Evolutionary conservation across 2,329 filamentous ascomycete genomes (phyloP).

Genomic region (Clonostachys rosea): DNA sequence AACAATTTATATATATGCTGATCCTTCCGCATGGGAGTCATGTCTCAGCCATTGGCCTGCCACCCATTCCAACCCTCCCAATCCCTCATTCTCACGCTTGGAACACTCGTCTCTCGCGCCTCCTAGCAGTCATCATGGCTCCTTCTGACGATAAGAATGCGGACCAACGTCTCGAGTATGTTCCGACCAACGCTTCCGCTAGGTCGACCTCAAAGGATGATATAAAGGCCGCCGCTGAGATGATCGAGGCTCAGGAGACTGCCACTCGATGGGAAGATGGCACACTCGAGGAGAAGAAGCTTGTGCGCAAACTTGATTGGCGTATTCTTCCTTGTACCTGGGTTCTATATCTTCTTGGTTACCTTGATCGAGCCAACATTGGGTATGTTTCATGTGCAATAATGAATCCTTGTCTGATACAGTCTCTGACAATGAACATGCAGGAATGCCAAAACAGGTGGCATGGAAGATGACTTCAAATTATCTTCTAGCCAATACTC

Average conservation of each 20-base stretch:
- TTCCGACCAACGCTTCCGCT: neutral
- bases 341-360: slow-evolving; percentile 11
- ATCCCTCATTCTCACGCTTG: too few relatives aligned
- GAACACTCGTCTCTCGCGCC: too few relatives aligned
- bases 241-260: neutral
- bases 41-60: too few relatives aligned
- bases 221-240: neutral
- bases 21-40: too few relatives aligned
- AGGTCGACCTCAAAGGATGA: neutral
- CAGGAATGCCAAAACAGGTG: slow-evolving; percentile 13
- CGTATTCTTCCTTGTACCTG: slow-evolving; percentile 10
- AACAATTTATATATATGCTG: too few relatives aligned
- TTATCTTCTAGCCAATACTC: slow-evolving; percentile 14
- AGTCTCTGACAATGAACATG: neutral
- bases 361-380: slow-evolving; percentile 13
- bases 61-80: too few relatives aligned
- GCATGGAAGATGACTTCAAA: slow-evolving; percentile 10
- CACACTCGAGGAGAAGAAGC: slow-evolving; percentile 4
- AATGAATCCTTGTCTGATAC: neutral
- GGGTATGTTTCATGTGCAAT: slow-evolving; percentile 4
- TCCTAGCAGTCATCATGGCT: too few relatives aligned
- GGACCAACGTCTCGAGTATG: neutral
- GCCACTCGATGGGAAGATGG: slow-evolving; percentile 1
- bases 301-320: slow-evolving; percentile 6
- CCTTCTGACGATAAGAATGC: too few relatives aligned